Conservation (phyloP, 805 yeast genomes). For the Candida xiaguanensis region DNA sequence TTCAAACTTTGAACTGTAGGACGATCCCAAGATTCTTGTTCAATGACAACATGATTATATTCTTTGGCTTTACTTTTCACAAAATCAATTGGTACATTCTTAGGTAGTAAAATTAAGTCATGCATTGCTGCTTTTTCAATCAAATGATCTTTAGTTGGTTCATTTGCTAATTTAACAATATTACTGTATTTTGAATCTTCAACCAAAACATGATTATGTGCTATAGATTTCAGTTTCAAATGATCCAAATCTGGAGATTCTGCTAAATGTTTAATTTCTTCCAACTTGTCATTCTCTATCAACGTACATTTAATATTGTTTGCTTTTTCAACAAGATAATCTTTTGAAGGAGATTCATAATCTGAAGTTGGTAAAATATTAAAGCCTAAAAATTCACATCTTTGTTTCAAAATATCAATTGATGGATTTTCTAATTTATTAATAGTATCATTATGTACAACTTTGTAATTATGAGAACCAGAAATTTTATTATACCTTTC, state of each 20-base stretch:
- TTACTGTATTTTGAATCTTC: slow-evolving; percentile 9
- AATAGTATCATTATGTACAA: background rate
- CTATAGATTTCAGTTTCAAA: slow-evolving; percentile 11
- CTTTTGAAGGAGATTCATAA: slow-evolving; percentile 16
- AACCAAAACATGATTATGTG: slow-evolving; percentile 10
- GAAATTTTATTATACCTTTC: background rate
- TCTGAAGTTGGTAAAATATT: slow-evolving; percentile 2
- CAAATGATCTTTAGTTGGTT: slow-evolving; percentile 17
- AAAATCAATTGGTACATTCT: slow-evolving; percentile 17
- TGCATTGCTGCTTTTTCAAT: slow-evolving; percentile 11
- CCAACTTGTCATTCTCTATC: slow-evolving; percentile 16
- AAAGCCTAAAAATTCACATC: slow-evolving; percentile 6
- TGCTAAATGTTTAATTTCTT: slow-evolving; percentile 16
- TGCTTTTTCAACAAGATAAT: slow-evolving; percentile 17
- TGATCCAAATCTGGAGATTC: slow-evolving; percentile 14
- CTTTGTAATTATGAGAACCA: background rate
- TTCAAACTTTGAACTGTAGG: slow-evolving; percentile 18
- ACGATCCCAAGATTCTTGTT: background rate
- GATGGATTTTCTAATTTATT: slow-evolving; percentile 16
- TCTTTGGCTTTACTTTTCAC: slow-evolving; percentile 14
- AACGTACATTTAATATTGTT: slow-evolving; percentile 5
- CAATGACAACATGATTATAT: slow-evolving; percentile 11
- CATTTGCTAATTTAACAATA: slow-evolving; percentile 15
- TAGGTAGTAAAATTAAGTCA: slow-evolving; percentile 11
- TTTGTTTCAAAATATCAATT: slow-evolving; percentile 12